Evolutionary conservation across 2,329 filamentous ascomycete species (phyloP).

Genomic region (Penicillium verrucosum): DNA sequence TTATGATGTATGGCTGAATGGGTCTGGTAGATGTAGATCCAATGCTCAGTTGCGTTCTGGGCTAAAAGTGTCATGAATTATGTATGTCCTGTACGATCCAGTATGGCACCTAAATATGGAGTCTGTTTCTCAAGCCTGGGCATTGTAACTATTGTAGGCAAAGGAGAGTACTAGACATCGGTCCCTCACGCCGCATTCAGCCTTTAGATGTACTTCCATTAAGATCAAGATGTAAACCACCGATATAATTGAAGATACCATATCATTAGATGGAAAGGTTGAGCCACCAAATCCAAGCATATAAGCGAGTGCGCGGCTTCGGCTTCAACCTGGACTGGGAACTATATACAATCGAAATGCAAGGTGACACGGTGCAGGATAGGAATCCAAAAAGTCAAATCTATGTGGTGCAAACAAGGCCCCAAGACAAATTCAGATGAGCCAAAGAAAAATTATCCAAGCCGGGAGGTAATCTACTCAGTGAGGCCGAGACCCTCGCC

Average conservation of each 20-base stretch:
- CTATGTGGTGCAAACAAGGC: slow-evolving; percentile 15
- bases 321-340: slow-evolving; percentile 11
- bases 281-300: slow-evolving; percentile 5
- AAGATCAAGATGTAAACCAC: neutral
- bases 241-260: slow-evolving; percentile 6
- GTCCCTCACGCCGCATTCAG: neutral
- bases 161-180: neutral
- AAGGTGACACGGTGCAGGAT: slow-evolving; percentile 13
- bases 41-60: slow-evolving; percentile 19
- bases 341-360: slow-evolving; percentile 27
- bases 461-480: slow-evolving; percentile 6
- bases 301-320: slow-evolving; percentile 7
- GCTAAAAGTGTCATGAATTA: slow-evolving; percentile 28
- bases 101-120: slow-evolving; percentile 1
- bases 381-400: slow-evolving; percentile 16
- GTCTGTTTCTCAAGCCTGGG: neutral
- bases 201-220: neutral
- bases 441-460: neutral
- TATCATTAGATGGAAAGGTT: slow-evolving; percentile 20
- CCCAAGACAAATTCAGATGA: neutral
- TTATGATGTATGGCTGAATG: slow-evolving; percentile 18
- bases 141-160: neutral
- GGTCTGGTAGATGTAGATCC: slow-evolving; percentile 22
- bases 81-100: slow-evolving; percentile 24
- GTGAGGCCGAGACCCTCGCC: slow-evolving; percentile 40